Evolutionary conservation across 1,284 basidiomycete species (phyloP).

Genomic region (Porodaedalea pini): DNA sequence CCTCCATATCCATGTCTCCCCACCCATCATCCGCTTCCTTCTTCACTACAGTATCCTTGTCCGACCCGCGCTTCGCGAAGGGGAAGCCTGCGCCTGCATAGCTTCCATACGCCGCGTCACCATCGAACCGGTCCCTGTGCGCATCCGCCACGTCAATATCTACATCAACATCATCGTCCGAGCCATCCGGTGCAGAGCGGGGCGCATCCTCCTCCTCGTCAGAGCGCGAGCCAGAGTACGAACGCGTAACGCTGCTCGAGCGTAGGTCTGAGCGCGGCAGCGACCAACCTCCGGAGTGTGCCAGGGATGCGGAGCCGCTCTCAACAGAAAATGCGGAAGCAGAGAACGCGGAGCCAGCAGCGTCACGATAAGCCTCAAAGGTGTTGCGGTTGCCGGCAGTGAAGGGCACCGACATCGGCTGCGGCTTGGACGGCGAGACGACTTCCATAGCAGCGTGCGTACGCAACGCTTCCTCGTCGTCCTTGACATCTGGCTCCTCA

Average conservation of each 20-base stretch:
- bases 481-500: conserved; percentile 8
- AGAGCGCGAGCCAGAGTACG: conserved; percentile 35
- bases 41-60: conserved; percentile 32
- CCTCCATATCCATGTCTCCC: conserved; percentile 40
- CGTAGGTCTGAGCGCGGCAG: conserved; percentile 50
- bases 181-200: conserved; percentile 1
- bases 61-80: conserved; percentile 27
- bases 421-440: conserved; percentile 10
- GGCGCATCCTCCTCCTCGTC: conserved; percentile 30
- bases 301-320: conserved; percentile 25
- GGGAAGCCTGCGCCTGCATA: neutral
- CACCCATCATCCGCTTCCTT: conserved; percentile 39
- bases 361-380: conserved; percentile 25
- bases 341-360: conserved; percentile 28
- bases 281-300: conserved; percentile 44
- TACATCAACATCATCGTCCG: conserved; percentile 12
- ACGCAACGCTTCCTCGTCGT: neutral
- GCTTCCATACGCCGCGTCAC: neutral
- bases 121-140: conserved; percentile 1
- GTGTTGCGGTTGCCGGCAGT: neutral
- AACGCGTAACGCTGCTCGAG: conserved; percentile 29
- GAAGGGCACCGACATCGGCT: conserved; percentile 17
- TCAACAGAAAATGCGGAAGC: conserved; percentile 30
- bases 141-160: conserved; percentile 14
- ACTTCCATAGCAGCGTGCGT: conserved; percentile 4